Base-by-base conservation (phyloP, 805 yeast species). In the Pichia exigua region DNA sequence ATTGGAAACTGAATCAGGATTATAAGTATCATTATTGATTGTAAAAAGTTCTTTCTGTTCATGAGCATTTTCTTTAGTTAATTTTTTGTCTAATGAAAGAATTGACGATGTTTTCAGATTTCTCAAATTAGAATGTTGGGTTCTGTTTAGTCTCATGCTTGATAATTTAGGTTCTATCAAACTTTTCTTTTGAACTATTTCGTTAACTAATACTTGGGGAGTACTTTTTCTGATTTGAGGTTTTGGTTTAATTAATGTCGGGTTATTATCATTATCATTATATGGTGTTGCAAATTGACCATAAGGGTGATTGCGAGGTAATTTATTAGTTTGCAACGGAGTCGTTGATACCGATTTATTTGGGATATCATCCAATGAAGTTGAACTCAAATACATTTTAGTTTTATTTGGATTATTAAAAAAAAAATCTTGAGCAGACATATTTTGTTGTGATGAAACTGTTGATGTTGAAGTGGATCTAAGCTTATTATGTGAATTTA, bases 341-440 rank as follows among this genome's bases (percentile, higher is more conserved):
- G 10, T 11, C 5, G 39, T 17, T 17, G 39, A n/a, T 17, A 7
- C 39, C 6, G 39, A 10, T n/a, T n/a, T 2, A 17, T 17, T 35
- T 35, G 39, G 10, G 7, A n/a, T 8, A 21, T 54, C 57, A 20
- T 52, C 49, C 4, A 51, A 40, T 17, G 61, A 46, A 13, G 59
- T 49, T 13, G 56, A 47, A 49, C 55, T 53, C 11, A 55, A 41
- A 1, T 57, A 44, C 40, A 54, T 56, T 41, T 51, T 54, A 13
- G 44, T 42, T 18, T 53, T 54, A 41, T 56, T 56, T 32, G 70
- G 69, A 47, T 63, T 65, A 47, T 68, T 65, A 51, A 72, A 72
- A 59, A 81, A 80, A 59, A 79, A 79, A 44, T 78, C 82, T 57
- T 79, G 80, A 1, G 77, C 78, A 1, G 83, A 73, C n/a, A 65